phyloP scores from a whole-genome alignment of 1,284 basidiomycete genomes.

The Tylopilus sp. region DNA sequence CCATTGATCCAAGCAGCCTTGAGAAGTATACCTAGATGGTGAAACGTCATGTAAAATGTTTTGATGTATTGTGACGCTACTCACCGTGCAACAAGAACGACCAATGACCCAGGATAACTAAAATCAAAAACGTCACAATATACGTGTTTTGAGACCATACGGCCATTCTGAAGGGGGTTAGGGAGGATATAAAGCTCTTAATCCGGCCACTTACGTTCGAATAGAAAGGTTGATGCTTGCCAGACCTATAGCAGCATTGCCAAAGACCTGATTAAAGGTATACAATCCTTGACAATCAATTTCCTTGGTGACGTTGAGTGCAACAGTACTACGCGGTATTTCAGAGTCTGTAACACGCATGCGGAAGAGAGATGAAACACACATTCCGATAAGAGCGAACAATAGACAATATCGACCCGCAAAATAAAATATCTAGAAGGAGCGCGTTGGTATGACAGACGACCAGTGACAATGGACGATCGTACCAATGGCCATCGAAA shows the following conservation, averaged over 20 bases:
- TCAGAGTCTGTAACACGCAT: neutral
- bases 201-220: conserved; percentile 64
- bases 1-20: conserved; percentile 65
- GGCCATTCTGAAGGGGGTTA: conserved; percentile 62
- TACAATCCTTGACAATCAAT: conserved; percentile 60
- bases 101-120: conserved; percentile 81
- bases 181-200: neutral
- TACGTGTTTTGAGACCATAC: conserved; percentile 74
- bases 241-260: conserved; percentile 78
- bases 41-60: conserved; percentile 9
- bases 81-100: conserved; percentile 79
- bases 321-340: conserved; percentile 31
- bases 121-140: conserved; percentile 64
- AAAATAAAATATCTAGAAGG: conserved; percentile 75
- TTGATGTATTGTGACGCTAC: conserved; percentile 12
- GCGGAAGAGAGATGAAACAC: conserved; percentile 30
- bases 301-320: conserved; percentile 45
- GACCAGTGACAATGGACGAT: neutral
- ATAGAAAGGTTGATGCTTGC: conserved; percentile 85
- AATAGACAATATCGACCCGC: conserved; percentile 76
- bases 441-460: conserved; percentile 11
- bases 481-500: conserved; percentile 75
- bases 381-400: conserved; percentile 80
- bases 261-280: conserved; percentile 78
- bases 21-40: conserved; percentile 63